phyloP scores from a whole-genome alignment of 2,329 filamentous ascomycete genomes.

The Cladosporium sp. region DNA sequence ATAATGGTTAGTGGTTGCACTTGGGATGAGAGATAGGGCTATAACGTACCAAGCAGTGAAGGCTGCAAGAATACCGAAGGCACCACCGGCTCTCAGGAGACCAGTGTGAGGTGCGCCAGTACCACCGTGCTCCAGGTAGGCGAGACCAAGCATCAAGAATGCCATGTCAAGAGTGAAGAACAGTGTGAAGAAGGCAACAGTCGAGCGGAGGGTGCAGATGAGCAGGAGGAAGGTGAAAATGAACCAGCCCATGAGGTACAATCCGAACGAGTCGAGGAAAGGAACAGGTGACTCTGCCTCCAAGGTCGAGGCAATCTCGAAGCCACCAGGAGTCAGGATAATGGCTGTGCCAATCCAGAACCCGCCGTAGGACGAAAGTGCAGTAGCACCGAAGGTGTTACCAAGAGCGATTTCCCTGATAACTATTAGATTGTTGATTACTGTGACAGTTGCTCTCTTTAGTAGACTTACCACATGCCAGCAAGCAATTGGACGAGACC shows the following conservation, averaged over 20 bases:
- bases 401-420: constrained; percentile 52
- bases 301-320: constrained; percentile 46
- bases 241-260: constrained; percentile 58
- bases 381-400: constrained; percentile 61
- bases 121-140: constrained; percentile 44
- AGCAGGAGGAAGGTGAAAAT: constrained; percentile 56
- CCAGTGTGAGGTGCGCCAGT: constrained; percentile 36
- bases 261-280: constrained; percentile 52
- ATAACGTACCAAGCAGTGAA: constrained; percentile 47
- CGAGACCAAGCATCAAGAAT: constrained; percentile 55
- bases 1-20: neutral
- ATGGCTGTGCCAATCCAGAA: constrained; percentile 61
- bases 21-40: neutral
- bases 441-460: neutral
- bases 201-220: constrained; percentile 52
- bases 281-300: constrained; percentile 31
- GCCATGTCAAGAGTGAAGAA: constrained; percentile 57
- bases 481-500: constrained; percentile 49
- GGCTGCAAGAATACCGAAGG: constrained; percentile 50
- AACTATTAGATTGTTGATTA: neutral
- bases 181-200: constrained; percentile 54
- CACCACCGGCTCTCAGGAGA: constrained; percentile 50
- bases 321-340: constrained; percentile 52
- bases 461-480: constrained; percentile 44
- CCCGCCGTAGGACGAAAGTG: constrained; percentile 58